Percentiles rank a stretch among this genome's conserved stretches.
These are phyloP conservation scores for Gossypium schwendimanii DNA, from an alignment of 441 rosid species.

Conservation along the genomic window DNA sequence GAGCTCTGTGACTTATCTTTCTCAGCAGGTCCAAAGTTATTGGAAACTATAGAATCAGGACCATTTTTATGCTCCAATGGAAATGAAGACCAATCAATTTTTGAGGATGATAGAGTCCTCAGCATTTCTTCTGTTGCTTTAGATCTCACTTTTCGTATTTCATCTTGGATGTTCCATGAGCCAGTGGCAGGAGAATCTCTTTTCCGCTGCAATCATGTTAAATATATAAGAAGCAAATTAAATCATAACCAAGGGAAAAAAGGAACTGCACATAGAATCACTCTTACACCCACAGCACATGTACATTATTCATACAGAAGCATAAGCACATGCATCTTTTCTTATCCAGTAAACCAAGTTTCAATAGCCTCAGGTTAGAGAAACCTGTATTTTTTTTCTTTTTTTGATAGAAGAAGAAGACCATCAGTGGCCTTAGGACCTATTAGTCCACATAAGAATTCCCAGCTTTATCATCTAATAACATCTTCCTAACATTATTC, in stretches of 20 bases:
- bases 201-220: constrained; percentile 45
- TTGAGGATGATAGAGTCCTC: constrained; percentile 42
- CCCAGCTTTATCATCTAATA: too few relatives aligned
- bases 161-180: constrained; percentile 81
- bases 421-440: too few relatives aligned
- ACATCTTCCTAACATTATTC: too few relatives aligned
- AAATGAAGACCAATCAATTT: constrained; percentile 37
- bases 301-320: not conserved
- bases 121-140: constrained; percentile 84
- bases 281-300: constrained; percentile 3
- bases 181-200: constrained; percentile 43
- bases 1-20: constrained; percentile 18
- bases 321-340: not conserved
- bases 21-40: constrained; percentile 21
- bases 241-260: constrained; percentile 13
- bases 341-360: not conserved
- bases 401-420: too few relatives aligned
- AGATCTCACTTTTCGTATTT: constrained; percentile 76
- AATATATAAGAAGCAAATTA: constrained; percentile 16
- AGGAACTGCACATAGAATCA: not conserved
- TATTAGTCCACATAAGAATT: too few relatives aligned
- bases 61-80: constrained; percentile 34
- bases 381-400: not conserved
- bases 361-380: not conserved
- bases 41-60: constrained; percentile 19